Evolutionary conservation across 805 yeast genomes (phyloP), one percentile per base, ranked within the genome.

Genomic region (Helenozyma baotianmanensis): DNA sequence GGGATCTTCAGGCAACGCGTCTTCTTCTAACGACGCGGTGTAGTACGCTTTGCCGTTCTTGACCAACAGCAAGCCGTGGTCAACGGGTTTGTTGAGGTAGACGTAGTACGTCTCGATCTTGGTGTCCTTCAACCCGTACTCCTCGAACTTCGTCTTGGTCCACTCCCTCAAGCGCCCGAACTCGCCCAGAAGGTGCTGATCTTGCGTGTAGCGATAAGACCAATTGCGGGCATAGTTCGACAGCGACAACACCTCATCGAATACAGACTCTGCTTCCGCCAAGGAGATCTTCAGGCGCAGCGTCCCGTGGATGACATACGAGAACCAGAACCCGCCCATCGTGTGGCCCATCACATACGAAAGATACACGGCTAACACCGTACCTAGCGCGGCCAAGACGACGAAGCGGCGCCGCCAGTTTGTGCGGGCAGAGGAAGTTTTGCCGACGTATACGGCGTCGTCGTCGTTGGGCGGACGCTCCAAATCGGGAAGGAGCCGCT

Each of bases 141-240:
- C 39, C 13, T n/a, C 10, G 23, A 36, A 36, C 16, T 36, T 36
- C 12, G 21, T 18, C 13, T 32, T 15, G 9, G 36, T 36, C 36
- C 36, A 36, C 4, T 36, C 27, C 6, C 32, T 36, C 26, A 36
- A 25, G 12, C 23, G 21, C 7, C 12, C 14, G 18, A 24, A 28
- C 7, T 29, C 16, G 22, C 39, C 39, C 25, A 24, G 25, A 6
- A 32, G 26, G 13, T 36, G 39, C 22, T 18, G 39, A n/a, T 36
- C 33, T n/a, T 29, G 39, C 10, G 39, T 36, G 23, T 32, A 36
- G 12, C 28, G 28, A 21, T 25, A 25, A 3, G 36, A 32, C 39
- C 39, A 36, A 29, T 36, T 36, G 9, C 36, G 19, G 14, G 39
- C 39, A 7, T 23, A 21, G 21, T 36, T 36, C 3, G 36, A 28